Evolutionary conservation across 1,284 basidiomycete genomes (phyloP).

Genomic region (Heterobasidion annosum): DNA sequence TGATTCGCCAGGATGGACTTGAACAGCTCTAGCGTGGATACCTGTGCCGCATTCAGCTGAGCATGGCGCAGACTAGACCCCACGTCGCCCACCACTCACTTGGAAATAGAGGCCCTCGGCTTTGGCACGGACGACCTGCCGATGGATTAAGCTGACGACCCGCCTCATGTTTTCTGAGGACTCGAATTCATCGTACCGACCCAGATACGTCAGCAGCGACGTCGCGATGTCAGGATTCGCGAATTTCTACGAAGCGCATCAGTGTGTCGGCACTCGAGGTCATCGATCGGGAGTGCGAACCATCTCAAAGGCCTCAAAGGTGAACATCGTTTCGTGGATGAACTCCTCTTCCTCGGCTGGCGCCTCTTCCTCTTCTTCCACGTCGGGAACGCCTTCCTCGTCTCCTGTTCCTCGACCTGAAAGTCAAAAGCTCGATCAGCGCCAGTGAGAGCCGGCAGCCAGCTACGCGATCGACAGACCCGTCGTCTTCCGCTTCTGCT

Average conservation of each 20-base stretch:
- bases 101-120: slow-evolving; percentile 92
- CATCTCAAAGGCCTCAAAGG: slow-evolving; percentile 82
- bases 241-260: slow-evolving; percentile 51
- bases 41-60: slow-evolving; percentile 38
- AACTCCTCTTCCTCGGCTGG: slow-evolving; percentile 47
- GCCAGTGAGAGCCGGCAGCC: not conserved
- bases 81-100: slow-evolving; percentile 31
- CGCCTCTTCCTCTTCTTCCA: slow-evolving; percentile 47
- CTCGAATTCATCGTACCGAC: slow-evolving; percentile 74
- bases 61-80: not conserved
- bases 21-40: slow-evolving; percentile 80
- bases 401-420: slow-evolving; percentile 26
- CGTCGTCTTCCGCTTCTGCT: slow-evolving; percentile 41
- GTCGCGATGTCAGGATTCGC: slow-evolving; percentile 76
- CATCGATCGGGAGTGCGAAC: slow-evolving; percentile 34
- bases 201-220: slow-evolving; percentile 75
- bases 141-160: slow-evolving; percentile 78
- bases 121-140: slow-evolving; percentile 82
- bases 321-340: slow-evolving; percentile 80
- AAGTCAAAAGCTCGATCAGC: not conserved
- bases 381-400: slow-evolving; percentile 56
- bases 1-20: slow-evolving; percentile 74
- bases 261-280: not conserved
- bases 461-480: slow-evolving; percentile 19
- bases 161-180: slow-evolving; percentile 79